These are phyloP conservation scores for Metarhizium sp. DNA, from an alignment of 2,329 filamentous ascomycete genomes.

Conservation along the genomic window DNA sequence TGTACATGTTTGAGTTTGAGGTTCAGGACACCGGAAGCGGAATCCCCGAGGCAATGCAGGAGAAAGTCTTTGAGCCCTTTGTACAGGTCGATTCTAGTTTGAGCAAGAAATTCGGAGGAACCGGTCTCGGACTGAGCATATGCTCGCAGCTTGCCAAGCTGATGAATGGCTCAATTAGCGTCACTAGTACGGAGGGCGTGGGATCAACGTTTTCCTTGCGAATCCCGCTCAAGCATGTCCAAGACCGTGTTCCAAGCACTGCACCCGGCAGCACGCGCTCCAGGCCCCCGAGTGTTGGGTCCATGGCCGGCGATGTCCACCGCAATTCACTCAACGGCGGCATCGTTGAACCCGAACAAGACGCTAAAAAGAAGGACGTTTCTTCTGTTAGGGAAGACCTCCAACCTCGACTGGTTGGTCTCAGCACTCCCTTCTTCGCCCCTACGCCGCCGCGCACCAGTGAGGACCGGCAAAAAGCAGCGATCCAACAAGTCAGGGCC, in stretches of 20 bases:
- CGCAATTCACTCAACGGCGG: conserved; percentile 19
- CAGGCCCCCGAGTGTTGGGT: conserved; percentile 36
- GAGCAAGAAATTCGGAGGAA: conserved; percentile 84
- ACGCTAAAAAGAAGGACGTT: conserved; percentile 7
- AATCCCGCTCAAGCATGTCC: conserved; percentile 70
- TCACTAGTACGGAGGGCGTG: conserved; percentile 61
- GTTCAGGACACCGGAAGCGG: conserved; percentile 84
- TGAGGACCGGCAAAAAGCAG: conserved; percentile 53
- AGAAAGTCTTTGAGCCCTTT: conserved; percentile 87
- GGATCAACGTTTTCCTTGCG: conserved; percentile 77
- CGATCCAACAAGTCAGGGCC: conserved; percentile 53
- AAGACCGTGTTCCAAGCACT: conserved; percentile 46
- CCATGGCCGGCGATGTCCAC: conserved; percentile 28
- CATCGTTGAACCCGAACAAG: conserved; percentile 10
- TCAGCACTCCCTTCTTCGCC: conserved; percentile 75
- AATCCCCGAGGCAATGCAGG: conserved; percentile 67
- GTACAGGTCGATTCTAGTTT: conserved; percentile 85
- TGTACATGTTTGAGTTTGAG: conserved; percentile 76
- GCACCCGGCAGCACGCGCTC: conserved; percentile 45
- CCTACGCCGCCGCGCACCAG: conserved; percentile 21
- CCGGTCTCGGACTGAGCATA: conserved; percentile 79
- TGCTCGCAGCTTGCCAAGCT: conserved; percentile 76
- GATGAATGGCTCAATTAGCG: conserved; percentile 69
- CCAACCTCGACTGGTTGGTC: conserved; percentile 72
- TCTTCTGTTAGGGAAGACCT: conserved; percentile 11